Conservation (phyloP, 352 stramenopile genomes). For the Globisporangium iwayamae region DNA sequence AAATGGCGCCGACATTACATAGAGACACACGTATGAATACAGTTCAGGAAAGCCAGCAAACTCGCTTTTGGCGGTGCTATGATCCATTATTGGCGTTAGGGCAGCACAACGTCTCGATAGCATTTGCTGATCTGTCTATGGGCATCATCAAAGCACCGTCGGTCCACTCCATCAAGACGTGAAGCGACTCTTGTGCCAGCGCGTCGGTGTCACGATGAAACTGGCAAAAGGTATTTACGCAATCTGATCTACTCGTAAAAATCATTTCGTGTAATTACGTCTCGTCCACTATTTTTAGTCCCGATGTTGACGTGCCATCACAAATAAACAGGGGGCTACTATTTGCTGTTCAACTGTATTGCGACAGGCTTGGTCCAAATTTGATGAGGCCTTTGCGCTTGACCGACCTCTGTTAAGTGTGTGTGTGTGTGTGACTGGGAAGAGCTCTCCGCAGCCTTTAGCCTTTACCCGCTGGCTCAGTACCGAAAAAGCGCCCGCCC, state of each 20-base stretch:
- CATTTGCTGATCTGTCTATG: too few species aligned
- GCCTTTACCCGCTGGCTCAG: neutral
- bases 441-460: neutral
- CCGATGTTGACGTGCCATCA: slow-evolving; percentile 1
- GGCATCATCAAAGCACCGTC: too few species aligned
- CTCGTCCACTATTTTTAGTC: neutral
- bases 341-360: neutral
- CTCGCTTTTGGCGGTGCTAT: too few species aligned
- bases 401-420: too few species aligned
- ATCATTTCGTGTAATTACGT: neutral
- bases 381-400: too few species aligned
- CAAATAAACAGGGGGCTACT: neutral
- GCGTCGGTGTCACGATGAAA: too few species aligned
- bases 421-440: slow-evolving; percentile 8
- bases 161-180: too few species aligned
- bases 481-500: slow-evolving; percentile 14
- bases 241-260: neutral
- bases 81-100: too few species aligned
- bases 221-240: neutral
- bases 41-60: neutral
- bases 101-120: too few species aligned
- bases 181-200: too few species aligned
- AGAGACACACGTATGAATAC: neutral
- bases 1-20: neutral
- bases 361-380: too few species aligned